phyloP scores from a whole-genome alignment of 495 filamentous ascomycete species.

The Barbatosphaeria neglecta region DNA sequence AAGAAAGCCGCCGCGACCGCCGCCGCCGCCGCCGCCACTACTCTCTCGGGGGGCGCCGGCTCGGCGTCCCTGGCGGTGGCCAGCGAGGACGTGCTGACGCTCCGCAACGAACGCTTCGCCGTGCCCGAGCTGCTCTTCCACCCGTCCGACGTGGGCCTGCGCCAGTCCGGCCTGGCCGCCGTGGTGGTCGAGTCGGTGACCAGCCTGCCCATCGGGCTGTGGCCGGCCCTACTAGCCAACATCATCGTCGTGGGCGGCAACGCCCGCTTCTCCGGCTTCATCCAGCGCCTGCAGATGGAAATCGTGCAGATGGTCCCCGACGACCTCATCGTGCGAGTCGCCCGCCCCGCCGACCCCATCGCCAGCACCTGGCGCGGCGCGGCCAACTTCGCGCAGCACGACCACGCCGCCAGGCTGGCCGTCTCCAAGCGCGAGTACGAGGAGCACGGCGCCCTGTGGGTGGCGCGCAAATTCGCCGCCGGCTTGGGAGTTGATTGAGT shows the following conservation, averaged over 20 bases:
- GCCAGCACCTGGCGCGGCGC: slow-evolving; percentile 78
- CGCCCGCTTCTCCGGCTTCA: slow-evolving; percentile 64
- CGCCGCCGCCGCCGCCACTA: neutral
- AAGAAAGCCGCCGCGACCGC: slow-evolving; percentile 38
- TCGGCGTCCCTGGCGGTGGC: no score
- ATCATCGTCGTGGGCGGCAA: slow-evolving; percentile 86
- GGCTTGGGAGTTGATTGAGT: slow-evolving; percentile 14
- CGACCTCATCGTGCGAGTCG: slow-evolving; percentile 66
- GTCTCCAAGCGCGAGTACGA: slow-evolving; percentile 85
- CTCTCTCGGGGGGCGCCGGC: no score
- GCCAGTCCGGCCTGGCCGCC: slow-evolving; percentile 71
- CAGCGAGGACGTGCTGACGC: slow-evolving; percentile 71
- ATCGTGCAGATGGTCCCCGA: slow-evolving; percentile 61
- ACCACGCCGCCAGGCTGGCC: slow-evolving; percentile 47
- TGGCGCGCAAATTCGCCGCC: slow-evolving; percentile 54
- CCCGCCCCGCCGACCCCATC: slow-evolving; percentile 61
- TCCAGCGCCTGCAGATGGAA: slow-evolving; percentile 70
- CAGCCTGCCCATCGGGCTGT: slow-evolving; percentile 62
- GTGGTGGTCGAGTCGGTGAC: slow-evolving; percentile 70
- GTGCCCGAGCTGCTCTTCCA: slow-evolving; percentile 86
- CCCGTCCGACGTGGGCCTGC: slow-evolving; percentile 76
- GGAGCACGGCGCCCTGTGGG: slow-evolving; percentile 73
- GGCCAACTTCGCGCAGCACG: slow-evolving; percentile 59
- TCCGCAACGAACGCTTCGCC: slow-evolving; percentile 84
- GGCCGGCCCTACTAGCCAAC: slow-evolving; percentile 73